A percentile compares a stretch with the other conserved stretches of the same genome.
phyloP scores from a whole-genome alignment of 441 rosid species.

The Syzygium syzygioides region DNA sequence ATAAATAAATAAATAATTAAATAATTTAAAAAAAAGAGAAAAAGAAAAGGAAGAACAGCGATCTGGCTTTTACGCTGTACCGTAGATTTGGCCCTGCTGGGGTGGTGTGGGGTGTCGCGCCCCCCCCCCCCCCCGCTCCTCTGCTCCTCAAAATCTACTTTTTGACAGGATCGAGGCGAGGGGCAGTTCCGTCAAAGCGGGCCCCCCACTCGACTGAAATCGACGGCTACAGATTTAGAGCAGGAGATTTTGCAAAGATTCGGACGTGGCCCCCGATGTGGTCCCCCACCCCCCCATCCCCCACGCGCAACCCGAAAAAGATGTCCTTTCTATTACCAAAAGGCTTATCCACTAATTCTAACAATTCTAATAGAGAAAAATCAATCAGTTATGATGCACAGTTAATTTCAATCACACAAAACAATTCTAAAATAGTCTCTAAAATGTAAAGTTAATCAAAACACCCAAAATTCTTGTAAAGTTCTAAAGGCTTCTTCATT shows the following conservation, averaged over 20 bases:
- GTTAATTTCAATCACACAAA: too few relatives aligned
- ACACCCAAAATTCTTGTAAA: too few relatives aligned
- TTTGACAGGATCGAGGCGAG: not conserved
- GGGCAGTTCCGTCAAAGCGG: not conserved
- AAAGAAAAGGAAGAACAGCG: not conserved
- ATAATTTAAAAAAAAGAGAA: too few relatives aligned
- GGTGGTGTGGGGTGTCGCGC: too few relatives aligned
- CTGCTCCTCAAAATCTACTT: not conserved
- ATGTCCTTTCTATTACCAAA: not conserved
- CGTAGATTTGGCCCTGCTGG: not conserved
- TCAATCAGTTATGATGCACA: too few relatives aligned
- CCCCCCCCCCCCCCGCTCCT: accelerated
- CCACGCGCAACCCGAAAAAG: not conserved
- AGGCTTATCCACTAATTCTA: too few relatives aligned
- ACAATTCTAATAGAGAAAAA: too few relatives aligned
- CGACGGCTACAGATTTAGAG: not conserved
- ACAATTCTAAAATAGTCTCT: too few relatives aligned
- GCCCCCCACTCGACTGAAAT: not conserved
- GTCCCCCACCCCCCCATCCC: not conserved
- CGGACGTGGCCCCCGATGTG: not conserved
- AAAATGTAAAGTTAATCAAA: too few relatives aligned
- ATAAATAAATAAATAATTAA: too few relatives aligned
- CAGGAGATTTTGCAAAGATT: not conserved
- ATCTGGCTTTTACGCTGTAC: not conserved
- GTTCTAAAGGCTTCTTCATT: too few relatives aligned